phyloP scores from a whole-genome alignment of 805 yeast genomes.

The Teunomyces barrocoloradensis region DNA sequence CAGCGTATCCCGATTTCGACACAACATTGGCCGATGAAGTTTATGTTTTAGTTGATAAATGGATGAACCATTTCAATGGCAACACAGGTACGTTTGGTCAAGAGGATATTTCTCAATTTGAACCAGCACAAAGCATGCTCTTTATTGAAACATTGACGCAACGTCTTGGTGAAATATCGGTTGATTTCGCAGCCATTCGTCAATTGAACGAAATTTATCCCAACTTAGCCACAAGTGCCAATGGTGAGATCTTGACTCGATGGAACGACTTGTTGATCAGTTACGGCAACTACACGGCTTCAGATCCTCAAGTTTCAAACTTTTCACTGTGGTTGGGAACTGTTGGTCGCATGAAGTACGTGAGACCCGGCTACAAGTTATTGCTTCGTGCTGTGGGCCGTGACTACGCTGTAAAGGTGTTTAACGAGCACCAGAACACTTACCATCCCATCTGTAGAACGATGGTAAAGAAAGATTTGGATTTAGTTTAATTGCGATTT shows the following conservation, averaged over 20 bases:
- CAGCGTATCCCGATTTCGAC: conserved; percentile 24
- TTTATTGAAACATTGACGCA: conserved; percentile 23
- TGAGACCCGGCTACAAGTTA: conserved; percentile 77
- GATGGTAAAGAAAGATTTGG: conserved; percentile 74
- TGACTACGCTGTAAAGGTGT: conserved; percentile 63
- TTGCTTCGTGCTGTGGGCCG: conserved; percentile 59
- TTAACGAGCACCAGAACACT: conserved; percentile 51
- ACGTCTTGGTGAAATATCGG: conserved; percentile 10
- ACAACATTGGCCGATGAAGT: conserved; percentile 28
- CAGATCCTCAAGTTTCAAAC: conserved; percentile 14
- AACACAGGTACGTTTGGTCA: conserved; percentile 6
- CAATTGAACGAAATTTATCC: conserved; percentile 18
- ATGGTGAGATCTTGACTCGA: conserved; percentile 23
- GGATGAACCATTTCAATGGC: conserved; percentile 14
- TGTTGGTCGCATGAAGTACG: conserved; percentile 93
- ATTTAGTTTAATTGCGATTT: not conserved
- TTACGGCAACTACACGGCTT: conserved; percentile 14
- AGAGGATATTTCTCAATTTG: conserved; percentile 13
- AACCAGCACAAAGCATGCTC: conserved; percentile 24
- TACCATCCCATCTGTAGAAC: conserved; percentile 86
- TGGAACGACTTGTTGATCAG: conserved; percentile 24
- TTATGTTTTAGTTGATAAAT: conserved; percentile 20
- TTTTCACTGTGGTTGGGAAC: conserved; percentile 70
- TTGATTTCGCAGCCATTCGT: conserved; percentile 11
- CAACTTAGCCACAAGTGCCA: conserved; percentile 15